Evolutionary conservation across 2,329 filamentous ascomycete species (phyloP).

Genomic region (Botryotinia calthae): DNA sequence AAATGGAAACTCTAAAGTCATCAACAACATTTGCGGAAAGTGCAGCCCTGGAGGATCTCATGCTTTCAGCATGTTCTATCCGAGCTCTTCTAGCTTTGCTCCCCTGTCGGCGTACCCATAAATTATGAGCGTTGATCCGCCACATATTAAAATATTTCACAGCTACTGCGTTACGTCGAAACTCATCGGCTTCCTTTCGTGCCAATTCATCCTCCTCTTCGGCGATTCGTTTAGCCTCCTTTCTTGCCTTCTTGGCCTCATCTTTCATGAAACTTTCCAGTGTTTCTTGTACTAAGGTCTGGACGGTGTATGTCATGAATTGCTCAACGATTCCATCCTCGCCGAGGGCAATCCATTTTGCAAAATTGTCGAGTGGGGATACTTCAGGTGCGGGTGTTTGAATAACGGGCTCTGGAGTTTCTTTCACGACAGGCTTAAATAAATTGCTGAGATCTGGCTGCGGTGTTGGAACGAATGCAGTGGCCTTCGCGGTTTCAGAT

Average conservation of each 20-base stretch:
- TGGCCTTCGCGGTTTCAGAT: neutral
- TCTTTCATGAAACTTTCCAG: constrained; percentile 27
- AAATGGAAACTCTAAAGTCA: constrained; percentile 36
- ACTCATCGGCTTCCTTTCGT: constrained; percentile 30
- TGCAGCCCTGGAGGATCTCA: constrained; percentile 30
- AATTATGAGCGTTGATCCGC: constrained; percentile 30
- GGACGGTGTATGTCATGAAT: constrained; percentile 33
- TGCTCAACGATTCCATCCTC: constrained; percentile 38
- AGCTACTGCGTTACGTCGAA: constrained; percentile 33
- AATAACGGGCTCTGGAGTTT: neutral
- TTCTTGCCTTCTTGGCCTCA: constrained; percentile 6
- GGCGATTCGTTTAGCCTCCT: constrained; percentile 23
- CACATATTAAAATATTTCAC: constrained; percentile 36
- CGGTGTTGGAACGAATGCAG: neutral
- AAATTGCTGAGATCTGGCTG: neutral
- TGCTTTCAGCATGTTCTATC: constrained; percentile 34
- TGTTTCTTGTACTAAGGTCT: constrained; percentile 28
- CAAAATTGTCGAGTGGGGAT: constrained; percentile 20
- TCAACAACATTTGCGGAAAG: constrained; percentile 34
- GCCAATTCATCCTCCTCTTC: constrained; percentile 30
- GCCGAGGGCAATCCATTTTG: constrained; percentile 35
- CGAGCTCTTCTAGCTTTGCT: constrained; percentile 35
- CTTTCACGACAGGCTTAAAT: neutral
- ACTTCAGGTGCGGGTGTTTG: neutral
- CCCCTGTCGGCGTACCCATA: constrained; percentile 34